Percentiles rank a stretch among this genome's conserved stretches.
phyloP scores from a whole-genome alignment of 768 basidiomycete genomes.

The Mycena floridula region DNA sequence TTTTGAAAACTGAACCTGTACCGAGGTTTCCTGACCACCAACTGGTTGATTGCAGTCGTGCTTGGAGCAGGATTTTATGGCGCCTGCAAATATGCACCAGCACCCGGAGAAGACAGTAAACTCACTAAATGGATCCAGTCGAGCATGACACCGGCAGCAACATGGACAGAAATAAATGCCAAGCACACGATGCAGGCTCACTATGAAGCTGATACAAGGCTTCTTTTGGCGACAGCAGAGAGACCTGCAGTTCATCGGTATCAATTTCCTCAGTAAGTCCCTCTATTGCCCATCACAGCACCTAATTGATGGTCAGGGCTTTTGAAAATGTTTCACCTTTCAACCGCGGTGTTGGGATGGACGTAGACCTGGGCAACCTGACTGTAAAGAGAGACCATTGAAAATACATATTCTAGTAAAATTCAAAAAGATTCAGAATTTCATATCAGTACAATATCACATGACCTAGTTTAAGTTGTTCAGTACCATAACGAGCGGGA shows the following conservation, averaged over 20 bases:
- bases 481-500: too few relatives aligned
- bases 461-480: too few relatives aligned
- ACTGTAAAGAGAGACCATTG: constrained; percentile 25
- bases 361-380: constrained; percentile 27
- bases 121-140: constrained; percentile 62
- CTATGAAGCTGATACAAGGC: constrained; percentile 34
- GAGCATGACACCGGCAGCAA: constrained; percentile 45
- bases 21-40: constrained; percentile 57
- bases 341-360: constrained; percentile 49
- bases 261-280: constrained; percentile 71
- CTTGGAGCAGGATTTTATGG: constrained; percentile 42
- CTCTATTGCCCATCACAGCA: neutral
- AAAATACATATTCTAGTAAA: too few relatives aligned
- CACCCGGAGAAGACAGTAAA: constrained; percentile 51
- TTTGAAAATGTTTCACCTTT: constrained; percentile 60
- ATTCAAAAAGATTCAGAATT: neutral
- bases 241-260: constrained; percentile 52
- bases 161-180: constrained; percentile 51
- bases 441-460: too few relatives aligned
- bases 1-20: neutral
- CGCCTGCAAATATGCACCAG: constrained; percentile 66
- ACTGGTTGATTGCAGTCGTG: constrained; percentile 63
- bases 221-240: constrained; percentile 37
- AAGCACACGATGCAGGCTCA: constrained; percentile 46
- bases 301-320: constrained; percentile 27